phyloP scores from a whole-genome alignment of 805 yeast genomes.

The Candida nonsorbophila region DNA sequence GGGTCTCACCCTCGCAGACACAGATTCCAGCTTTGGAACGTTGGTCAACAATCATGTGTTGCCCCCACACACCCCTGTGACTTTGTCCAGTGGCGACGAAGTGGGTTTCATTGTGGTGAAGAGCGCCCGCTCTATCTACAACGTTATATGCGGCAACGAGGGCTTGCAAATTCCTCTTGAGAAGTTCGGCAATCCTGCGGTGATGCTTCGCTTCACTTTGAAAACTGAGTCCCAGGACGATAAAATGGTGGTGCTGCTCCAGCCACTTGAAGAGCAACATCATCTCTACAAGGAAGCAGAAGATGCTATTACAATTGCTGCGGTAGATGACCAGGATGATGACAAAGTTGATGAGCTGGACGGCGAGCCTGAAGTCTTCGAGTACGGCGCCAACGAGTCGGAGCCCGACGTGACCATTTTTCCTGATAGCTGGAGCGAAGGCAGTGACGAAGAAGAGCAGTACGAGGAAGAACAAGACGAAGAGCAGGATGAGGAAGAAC shows the following conservation, averaged over 20 bases:
- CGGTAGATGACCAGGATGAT: neutral
- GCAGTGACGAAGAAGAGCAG: neutral
- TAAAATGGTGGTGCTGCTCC: neutral
- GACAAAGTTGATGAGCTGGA: neutral
- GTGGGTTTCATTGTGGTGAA: conserved; percentile 28
- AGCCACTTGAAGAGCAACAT: neutral
- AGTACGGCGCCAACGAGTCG: neutral
- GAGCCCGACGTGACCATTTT: neutral
- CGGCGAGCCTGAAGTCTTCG: neutral
- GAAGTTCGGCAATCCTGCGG: neutral
- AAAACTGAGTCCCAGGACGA: neutral
- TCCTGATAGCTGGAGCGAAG: neutral
- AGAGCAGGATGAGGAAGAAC: conserved; percentile 1
- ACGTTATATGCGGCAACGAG: neutral
- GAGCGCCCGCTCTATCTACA: neutral
- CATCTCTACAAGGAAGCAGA: neutral
- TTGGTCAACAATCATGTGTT: conserved; percentile 17
- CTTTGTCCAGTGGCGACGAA: conserved; percentile 18
- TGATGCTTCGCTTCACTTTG: neutral
- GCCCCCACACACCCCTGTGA: conserved; percentile 8
- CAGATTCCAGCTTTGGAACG: conserved; percentile 35
- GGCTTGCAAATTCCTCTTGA: neutral
- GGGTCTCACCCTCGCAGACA: conserved; percentile 23
- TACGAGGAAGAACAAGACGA: neutral
- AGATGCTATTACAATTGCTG: neutral